Percentiles rank a stretch among this genome's conserved stretches.
phyloP scores from a whole-genome alignment of 129 eudicot genomes.

The Apium graveolens region DNA sequence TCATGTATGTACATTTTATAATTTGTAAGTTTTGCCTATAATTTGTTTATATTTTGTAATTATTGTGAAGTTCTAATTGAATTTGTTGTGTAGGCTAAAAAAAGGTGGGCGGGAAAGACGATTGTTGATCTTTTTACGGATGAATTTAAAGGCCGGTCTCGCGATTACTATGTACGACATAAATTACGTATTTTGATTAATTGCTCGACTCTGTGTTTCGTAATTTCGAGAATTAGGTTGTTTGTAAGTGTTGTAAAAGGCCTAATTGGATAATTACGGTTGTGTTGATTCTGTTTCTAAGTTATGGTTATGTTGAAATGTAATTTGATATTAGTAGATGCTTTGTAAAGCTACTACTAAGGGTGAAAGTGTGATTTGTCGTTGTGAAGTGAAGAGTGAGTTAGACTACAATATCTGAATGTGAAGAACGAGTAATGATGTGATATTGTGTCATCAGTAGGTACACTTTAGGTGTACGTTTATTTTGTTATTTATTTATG shows the following conservation, averaged over 20 bases:
- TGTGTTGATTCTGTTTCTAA: background rate
- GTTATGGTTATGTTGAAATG: background rate
- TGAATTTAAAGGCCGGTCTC: constrained; percentile 77
- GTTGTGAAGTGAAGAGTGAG: too few species aligned
- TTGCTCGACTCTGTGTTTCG: too few species aligned
- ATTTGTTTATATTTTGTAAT: background rate
- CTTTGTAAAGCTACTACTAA: background rate
- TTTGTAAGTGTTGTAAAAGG: too few species aligned
- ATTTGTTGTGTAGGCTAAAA: constrained; percentile 50
- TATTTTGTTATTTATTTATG: too few species aligned
- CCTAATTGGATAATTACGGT: background rate
- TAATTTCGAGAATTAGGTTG: background rate
- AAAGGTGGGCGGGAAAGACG: constrained; percentile 92
- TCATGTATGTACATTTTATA: constrained; percentile 41
- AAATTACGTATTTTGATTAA: background rate
- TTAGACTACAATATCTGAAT: background rate
- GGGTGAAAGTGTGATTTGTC: background rate
- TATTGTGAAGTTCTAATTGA: background rate
- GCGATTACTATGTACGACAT: constrained; percentile 71
- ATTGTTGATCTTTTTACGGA: constrained; percentile 80
- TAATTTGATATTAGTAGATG: background rate
- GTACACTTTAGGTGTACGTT: background rate
- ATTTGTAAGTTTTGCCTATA: background rate
- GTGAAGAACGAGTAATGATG: background rate
- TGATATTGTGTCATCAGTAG: background rate